These are phyloP conservation scores for Reutealis trisperma DNA, from an alignment of 345 rosid genomes.

Conservation along the genomic window DNA sequence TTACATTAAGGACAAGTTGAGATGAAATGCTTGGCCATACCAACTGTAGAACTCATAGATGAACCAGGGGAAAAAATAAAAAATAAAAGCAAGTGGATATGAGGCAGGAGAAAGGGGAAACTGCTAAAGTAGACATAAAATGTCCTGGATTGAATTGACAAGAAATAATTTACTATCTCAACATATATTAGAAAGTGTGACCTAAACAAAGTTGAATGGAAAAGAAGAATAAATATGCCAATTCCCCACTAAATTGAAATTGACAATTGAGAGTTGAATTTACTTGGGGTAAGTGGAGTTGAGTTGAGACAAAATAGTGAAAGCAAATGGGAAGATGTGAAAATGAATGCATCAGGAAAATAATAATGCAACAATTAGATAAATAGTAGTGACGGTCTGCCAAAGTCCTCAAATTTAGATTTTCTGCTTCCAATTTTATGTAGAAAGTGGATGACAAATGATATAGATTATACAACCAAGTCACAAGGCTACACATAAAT, in stretches of 20 bases:
- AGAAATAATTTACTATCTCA: no score
- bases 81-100: background rate
- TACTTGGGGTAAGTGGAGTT: background rate
- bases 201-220: background rate
- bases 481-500: background rate
- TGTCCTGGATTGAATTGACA: background rate
- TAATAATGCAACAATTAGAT: background rate
- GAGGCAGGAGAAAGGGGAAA: background rate
- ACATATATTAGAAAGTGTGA: background rate
- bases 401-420: background rate
- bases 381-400: background rate
- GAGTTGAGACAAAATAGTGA: background rate
- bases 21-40: background rate
- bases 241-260: background rate
- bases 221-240: no score
- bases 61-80: background rate
- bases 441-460: background rate
- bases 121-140: background rate
- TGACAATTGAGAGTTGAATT: background rate
- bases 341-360: background rate
- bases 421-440: background rate
- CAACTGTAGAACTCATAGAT: background rate
- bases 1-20: background rate
- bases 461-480: background rate
- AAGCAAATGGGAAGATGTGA: background rate